Evolutionary conservation across 2,329 filamentous ascomycete genomes (phyloP), one percentile per base, ranked within the genome.

Genomic region (Ciborinia camelliae): DNA sequence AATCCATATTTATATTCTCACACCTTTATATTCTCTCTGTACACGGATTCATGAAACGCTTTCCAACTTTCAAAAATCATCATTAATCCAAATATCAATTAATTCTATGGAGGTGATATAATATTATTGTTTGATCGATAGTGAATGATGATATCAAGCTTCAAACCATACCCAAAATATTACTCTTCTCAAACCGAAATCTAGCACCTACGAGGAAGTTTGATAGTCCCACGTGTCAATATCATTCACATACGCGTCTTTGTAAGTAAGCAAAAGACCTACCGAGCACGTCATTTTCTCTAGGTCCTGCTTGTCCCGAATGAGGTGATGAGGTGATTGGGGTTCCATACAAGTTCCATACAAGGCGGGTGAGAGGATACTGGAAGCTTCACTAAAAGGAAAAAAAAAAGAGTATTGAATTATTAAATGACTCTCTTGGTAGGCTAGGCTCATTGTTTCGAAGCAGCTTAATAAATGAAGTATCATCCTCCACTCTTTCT

Each of bases 241-340:
- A 26, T 52, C 37, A 62, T 62, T 52, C 1, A 32, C n/a, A 62
- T 55, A 62, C 60, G 48, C 50, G 50, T 61, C 35, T 51, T 39
- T 61, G 58, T 37, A 28, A 47, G 37, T 26, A n/a, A n/a, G n/a
- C n/a, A n/a, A n/a, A 35, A 61, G n/a, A 51, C 18, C 30, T 39
- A 6, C 35, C 58, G 43, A 63, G 61, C 61, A 63, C 61, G 61
- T 63, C 61, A 63, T 63, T 54, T 54, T 41, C 60, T 55, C 48
- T 62, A 55, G 43, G 26, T 32, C 41, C 20, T 37, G 30, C 52
- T 57, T 37, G 32, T 57, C 41, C 35, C 43, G 28, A 57, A 58
- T 20, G n/a, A n/a, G n/a, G n/a, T n/a, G n/a, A n/a, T n/a, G n/a
- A n/a, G n/a, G n/a, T n/a, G n/a, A n/a, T n/a, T n/a, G 32, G 52